Conservation (phyloP, 495 filamentous ascomycete genomes). For the Filosporella fistucella region DNA sequence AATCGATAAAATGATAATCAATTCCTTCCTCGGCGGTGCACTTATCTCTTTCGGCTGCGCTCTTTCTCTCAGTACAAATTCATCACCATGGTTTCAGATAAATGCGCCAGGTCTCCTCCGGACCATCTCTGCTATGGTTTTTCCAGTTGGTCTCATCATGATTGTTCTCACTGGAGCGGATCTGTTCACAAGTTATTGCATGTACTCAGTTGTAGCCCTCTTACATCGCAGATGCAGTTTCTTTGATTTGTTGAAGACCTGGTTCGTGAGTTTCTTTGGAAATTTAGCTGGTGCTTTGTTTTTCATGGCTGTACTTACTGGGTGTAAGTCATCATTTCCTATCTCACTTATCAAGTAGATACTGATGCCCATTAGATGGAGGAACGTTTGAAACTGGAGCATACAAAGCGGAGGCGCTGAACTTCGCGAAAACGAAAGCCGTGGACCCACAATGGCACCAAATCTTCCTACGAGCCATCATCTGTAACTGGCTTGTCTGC, state of each 20-base stretch:
- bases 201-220: slow-evolving; percentile 53
- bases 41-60: slow-evolving; percentile 51
- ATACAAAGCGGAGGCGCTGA: slow-evolving; percentile 44
- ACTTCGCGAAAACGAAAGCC: slow-evolving; percentile 50
- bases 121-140: slow-evolving; percentile 49
- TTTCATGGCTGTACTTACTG: slow-evolving; percentile 52
- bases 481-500: slow-evolving; percentile 63
- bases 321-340: slow-evolving; percentile 36
- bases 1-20: slow-evolving; percentile 50
- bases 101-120: slow-evolving; percentile 55
- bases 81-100: slow-evolving; percentile 54
- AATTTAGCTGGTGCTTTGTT: slow-evolving; percentile 58
- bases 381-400: slow-evolving; percentile 48
- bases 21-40: slow-evolving; percentile 46
- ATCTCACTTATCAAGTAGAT: not conserved
- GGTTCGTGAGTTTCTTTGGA: slow-evolving; percentile 53
- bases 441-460: slow-evolving; percentile 52
- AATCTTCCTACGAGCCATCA: slow-evolving; percentile 57
- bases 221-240: slow-evolving; percentile 47
- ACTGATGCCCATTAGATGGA: slow-evolving; percentile 35
- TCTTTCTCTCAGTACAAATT: slow-evolving; percentile 44
- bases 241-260: slow-evolving; percentile 46
- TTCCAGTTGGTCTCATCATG: slow-evolving; percentile 55
- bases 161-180: slow-evolving; percentile 57
- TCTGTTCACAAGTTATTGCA: slow-evolving; percentile 54